These are phyloP conservation scores for Scedosporium apiospermum DNA, from an alignment of 2,329 filamentous ascomycete genomes.

Conservation along the genomic window DNA sequence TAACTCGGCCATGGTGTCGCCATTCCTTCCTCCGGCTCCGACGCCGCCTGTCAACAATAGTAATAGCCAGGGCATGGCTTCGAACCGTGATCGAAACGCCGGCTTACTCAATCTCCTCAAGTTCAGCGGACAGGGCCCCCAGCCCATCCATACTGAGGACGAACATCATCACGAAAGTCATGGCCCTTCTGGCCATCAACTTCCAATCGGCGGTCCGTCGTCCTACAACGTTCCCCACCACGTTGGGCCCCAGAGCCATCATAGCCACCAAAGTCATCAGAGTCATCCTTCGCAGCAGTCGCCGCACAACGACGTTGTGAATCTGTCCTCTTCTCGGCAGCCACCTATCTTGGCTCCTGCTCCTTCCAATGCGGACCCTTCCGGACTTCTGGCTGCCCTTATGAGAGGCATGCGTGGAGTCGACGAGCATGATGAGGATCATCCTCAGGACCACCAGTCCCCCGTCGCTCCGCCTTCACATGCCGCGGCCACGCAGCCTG, in stretches of 20 bases:
- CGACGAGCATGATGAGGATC: constrained; percentile 23
- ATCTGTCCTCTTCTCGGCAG: constrained; percentile 18
- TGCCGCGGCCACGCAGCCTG: constrained; percentile 16
- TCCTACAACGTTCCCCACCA: constrained; percentile 11
- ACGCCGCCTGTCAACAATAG: constrained; percentile 32
- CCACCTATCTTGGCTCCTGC: constrained; percentile 45
- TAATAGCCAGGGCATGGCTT: constrained; percentile 22
- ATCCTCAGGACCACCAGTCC: constrained; percentile 19
- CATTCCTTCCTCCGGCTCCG: constrained; percentile 40
- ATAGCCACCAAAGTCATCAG: constrained; percentile 9
- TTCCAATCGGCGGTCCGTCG: constrained; percentile 10
- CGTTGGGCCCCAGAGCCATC: constrained; percentile 14
- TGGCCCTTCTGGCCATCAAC: constrained; percentile 14
- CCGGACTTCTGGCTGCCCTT: constrained; percentile 48
- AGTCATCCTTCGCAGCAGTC: constrained; percentile 10
- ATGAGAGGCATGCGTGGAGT: constrained; percentile 47
- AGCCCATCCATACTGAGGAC: constrained; percentile 14
- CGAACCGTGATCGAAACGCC: constrained; percentile 37
- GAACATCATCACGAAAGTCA: constrained; percentile 20
- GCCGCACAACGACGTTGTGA: constrained; percentile 16
- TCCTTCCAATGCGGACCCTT: constrained; percentile 45
- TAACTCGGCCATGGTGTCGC: constrained; percentile 6
- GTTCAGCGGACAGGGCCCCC: constrained; percentile 33
- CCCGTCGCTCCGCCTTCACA: constrained; percentile 13
- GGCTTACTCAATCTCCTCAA: constrained; percentile 53